Evolutionary conservation across 176 grass and related monocot genomes (phyloP), one percentile per base, ranked within the genome.

Genomic region (Urochloa ruziziensis): DNA sequence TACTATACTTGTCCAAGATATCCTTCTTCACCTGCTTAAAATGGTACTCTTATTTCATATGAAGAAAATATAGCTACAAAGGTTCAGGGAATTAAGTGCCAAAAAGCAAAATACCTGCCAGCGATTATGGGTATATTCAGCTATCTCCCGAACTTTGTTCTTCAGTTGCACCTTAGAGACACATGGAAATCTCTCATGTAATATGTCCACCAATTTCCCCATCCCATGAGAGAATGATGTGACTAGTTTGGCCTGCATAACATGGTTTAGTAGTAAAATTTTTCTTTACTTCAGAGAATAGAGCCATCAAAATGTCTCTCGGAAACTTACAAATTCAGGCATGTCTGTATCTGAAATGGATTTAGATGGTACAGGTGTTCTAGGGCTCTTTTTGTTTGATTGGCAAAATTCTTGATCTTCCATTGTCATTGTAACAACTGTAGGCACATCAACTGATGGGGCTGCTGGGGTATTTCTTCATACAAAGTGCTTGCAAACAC

Each of bases 281-380:
- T 24, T 58, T 16, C 25, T 69, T 19, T 7, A 43, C 40, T 43
- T 46, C 27, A 82, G 28, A 70, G 48, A 29, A 71, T 8, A 58
- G 29, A 71, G 33, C 2, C 40, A 29, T 47, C 23, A 25, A 19
- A 13, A 37, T 62, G 30, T 52, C 32, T 70, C 10, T 6, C 15
- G n/a, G 12, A 13, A 58, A 86, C 83, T 86, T 71, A 86, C 75
- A 79, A 86, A 79, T 71, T 86, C 53, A 62, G 75, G 66, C 39
- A 86, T 62, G 65, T 86, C 65, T 29, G 66, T 62, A 28, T 79
- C 65, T 30, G 75, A 62, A 51, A 79, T 79, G n/a, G 54, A 53
- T 79, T 59, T 70, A 23, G 29, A 51, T 27, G 75, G 39, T 79
- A 72, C 23, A 12, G 21, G 65, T 62, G 53, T 79, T 18, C 53